These are phyloP conservation scores for Urtica urens DNA, from an alignment of 306 rosid genomes.

Conservation along the genomic window DNA sequence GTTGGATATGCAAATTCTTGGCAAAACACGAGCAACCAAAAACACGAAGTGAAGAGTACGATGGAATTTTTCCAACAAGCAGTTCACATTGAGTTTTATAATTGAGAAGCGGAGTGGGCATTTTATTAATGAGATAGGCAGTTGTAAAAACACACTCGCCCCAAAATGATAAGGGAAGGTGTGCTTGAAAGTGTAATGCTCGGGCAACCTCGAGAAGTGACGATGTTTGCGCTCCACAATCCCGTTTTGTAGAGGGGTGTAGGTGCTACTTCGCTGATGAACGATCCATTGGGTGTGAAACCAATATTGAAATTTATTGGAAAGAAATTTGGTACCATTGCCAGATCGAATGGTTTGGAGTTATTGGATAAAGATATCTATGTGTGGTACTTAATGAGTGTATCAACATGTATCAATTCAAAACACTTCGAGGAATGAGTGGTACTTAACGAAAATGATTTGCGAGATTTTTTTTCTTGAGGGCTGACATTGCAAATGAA, in stretches of 20 bases:
- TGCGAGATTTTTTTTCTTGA: no score
- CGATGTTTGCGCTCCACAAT: conserved; percentile 1
- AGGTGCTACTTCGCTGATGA: no score
- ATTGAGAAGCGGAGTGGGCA: not conserved
- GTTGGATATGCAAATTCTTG: conserved; percentile 2
- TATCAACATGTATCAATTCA: not conserved
- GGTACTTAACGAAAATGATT: not conserved
- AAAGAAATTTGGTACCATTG: conserved; percentile 2
- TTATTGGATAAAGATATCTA: not conserved
- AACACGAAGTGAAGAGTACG: no score
- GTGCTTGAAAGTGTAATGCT: no score
- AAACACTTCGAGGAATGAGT: not conserved
- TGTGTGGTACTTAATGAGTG: not conserved
- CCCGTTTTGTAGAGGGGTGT: conserved; percentile 3
- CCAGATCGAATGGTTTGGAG: not conserved
- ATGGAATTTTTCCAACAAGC: not conserved
- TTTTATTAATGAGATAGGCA: no score
- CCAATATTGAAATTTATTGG: not conserved
- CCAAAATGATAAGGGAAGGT: no score
- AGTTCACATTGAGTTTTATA: conserved; percentile 3
- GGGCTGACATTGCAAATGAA: not conserved
- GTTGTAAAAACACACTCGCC: no score
- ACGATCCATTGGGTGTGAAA: not conserved
- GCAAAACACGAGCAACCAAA: no score
- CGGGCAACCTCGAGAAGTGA: conserved; percentile 5